Conservation (phyloP, 257 asterid species). For the Penstemon barbatus region DNA sequence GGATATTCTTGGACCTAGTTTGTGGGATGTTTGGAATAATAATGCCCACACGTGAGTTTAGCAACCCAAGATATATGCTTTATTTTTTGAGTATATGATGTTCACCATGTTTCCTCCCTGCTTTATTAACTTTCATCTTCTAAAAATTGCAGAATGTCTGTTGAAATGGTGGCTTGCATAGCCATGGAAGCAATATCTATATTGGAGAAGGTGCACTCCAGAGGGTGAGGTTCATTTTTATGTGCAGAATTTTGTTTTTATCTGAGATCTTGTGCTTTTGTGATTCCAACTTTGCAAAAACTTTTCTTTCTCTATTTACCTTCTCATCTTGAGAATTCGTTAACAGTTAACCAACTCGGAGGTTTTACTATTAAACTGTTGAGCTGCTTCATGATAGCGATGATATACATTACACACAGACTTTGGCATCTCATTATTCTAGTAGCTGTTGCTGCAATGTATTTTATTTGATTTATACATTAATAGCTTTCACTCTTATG, state of each 20-base stretch:
- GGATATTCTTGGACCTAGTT: constrained; percentile 82
- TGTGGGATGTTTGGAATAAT: constrained; percentile 93
- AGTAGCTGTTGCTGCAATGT: neutral
- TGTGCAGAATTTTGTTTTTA: neutral
- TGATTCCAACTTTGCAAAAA: neutral
- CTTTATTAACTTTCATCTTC: constrained; percentile 13
- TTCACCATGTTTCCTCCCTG: constrained; percentile 13
- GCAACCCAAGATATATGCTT: constrained; percentile 29
- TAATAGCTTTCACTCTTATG: too few species aligned
- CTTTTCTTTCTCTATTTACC: neutral
- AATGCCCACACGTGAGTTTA: constrained; percentile 60
- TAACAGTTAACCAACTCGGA: constrained; percentile 6
- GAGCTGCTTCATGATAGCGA: neutral
- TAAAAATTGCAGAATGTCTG: constrained; percentile 68
- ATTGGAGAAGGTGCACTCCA: constrained; percentile 77
- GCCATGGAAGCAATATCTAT: constrained; percentile 90
- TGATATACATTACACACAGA: neutral
- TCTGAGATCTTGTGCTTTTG: constrained; percentile 6
- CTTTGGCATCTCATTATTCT: neutral
- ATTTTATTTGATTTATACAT: neutral
- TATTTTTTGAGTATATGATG: constrained; percentile 12
- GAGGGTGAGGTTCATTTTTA: constrained; percentile 58
- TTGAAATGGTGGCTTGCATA: constrained; percentile 90
- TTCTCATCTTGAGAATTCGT: neutral
- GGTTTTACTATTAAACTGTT: constrained; percentile 14